Base-by-base conservation (phyloP, 768 basidiomycete species). In the Mycena latifolia region DNA sequence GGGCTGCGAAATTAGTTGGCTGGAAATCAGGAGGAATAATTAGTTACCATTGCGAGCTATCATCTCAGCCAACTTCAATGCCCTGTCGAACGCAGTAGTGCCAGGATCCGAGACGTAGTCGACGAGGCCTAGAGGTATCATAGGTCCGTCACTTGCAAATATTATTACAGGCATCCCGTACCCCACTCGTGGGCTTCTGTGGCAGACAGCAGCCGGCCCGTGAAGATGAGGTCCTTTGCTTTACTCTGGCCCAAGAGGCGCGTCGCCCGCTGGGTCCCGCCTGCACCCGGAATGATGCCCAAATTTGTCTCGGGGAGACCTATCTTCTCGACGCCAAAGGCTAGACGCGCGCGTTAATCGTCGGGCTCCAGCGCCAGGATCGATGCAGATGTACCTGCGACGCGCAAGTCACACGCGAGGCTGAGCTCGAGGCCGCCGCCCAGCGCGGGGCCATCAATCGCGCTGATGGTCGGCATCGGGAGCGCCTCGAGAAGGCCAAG, bases 391-490 rank as follows among this genome's bases (percentile, higher is more conserved):
- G 78, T 77, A 95, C 95, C 93, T 65, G 92, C 95, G 28, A 97
- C 90, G 35, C 96, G 88, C 72, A 98, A 77, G 81, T 98, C 96
- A 78, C 95, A 97, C 3, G 94, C 92, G 57, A 98, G 84, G 63
- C 91, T 85, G 63, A 98, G 77, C 77, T 98, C 96, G 29, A 96
- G 83, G 2, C 96, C 96, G n/a, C 96, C 96, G 12, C 96, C 96
- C 0, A 98, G 83, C 11, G 96, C 96, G 22, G 93, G 94, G 0
- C 96, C 96, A 74, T 98, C 96, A 45, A 98, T 92, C 6, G 95
- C 94, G 37, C 92, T 92, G 61, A 98, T 92, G 18, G 94, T 96
- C 5, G 96, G 96, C 81, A 96, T 87, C 7, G 92, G 91, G 35
- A 97, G 80, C 43, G 84, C 81, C 78, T 96, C 95, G n/a, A 98